Base-by-base conservation (phyloP, 2,329 filamentous ascomycete species). In the Dactylellina cionopaga region DNA sequence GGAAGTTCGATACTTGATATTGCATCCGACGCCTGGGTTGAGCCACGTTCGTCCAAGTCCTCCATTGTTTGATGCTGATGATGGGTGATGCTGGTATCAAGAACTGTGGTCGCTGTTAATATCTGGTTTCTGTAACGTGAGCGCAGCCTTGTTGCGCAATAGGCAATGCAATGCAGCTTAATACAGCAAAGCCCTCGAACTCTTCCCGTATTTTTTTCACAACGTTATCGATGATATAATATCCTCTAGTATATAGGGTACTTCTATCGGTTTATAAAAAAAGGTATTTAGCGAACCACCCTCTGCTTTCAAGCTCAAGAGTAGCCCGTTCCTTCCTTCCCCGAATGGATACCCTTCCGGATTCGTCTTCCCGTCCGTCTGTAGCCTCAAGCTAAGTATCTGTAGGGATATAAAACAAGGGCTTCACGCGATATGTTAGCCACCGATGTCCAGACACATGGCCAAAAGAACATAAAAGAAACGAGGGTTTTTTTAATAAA, bases 131-230 rank as follows among this genome's bases (percentile, higher is more conserved):
- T 44, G 33, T 33, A 51, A 27, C 33, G 22, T 31, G 58, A 37
- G 17, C 44, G 43, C 43, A 27, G 56, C 51, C 37, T 51, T 17
- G 63, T 56, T 49, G 66, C 37, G 33, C 41, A 49, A 27, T 33
- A 46, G 41, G 46, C 25, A 58, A 64, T 63, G 58, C 51, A 41
- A 64, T 71, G 65, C 65, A 63, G 56, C 15, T 58, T 63, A 55
- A 55, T 29, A 46, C 44, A 31, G 55, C 27, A 56, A 47, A 46
- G 46, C 39, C 35, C 55, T 31, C 46, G 17, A 49, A n/a, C 43
- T n/a, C 25, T 60, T 63, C 33, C 49, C 51, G 35, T 43, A 58
- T 56, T 43, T 33, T 63, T 19, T 47, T 24, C 33, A 49, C 35
- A 29, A 64, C 33, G 43, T 24, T 22, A 27, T 49, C 22, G 25